Evolutionary conservation across 2,329 filamentous ascomycete genomes (phyloP).

Genomic region (Ophiocordyceps unilateralis): DNA sequence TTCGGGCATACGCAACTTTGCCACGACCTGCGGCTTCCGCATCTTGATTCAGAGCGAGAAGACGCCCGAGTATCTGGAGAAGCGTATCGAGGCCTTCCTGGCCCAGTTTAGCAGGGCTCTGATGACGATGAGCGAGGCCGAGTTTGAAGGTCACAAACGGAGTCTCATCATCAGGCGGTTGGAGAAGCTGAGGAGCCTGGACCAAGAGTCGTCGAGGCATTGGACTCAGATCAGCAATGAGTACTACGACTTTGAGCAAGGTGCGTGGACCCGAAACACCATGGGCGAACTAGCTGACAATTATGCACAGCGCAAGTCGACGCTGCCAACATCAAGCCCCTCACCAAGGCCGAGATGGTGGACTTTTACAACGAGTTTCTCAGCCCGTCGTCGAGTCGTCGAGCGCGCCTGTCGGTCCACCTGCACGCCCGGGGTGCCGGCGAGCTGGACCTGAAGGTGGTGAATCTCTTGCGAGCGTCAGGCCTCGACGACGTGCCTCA

Average conservation of each 20-base stretch:
- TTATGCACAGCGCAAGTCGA: conserved; percentile 47
- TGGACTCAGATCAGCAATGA: conserved; percentile 77
- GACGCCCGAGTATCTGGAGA: conserved; percentile 66
- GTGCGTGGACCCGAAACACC: conserved; percentile 24
- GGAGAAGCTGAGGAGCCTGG: conserved; percentile 84
- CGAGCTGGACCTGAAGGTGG: conserved; percentile 27
- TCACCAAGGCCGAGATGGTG: conserved; percentile 67
- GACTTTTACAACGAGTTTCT: conserved; percentile 66
- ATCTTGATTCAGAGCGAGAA: conserved; percentile 91
- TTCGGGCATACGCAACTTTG: conserved; percentile 52
- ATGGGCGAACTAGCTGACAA: not conserved
- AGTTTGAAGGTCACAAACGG: conserved; percentile 82
- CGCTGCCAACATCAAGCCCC: conserved; percentile 50
- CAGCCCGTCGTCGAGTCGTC: conserved; percentile 49
- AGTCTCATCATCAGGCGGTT: conserved; percentile 74
- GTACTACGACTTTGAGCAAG: conserved; percentile 75
- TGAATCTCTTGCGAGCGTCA: conserved; percentile 19
- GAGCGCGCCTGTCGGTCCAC: conserved; percentile 76
- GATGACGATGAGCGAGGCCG: conserved; percentile 58
- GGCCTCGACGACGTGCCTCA: conserved; percentile 16
- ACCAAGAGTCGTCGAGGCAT: conserved; percentile 65
- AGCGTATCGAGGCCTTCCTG: conserved; percentile 75
- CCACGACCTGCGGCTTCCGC: conserved; percentile 70
- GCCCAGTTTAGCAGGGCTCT: conserved; percentile 47
- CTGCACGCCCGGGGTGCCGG: conserved; percentile 52